These are phyloP conservation scores for Balamuthia mandrillaris DNA, from an alignment of 208 protist genomes.

Conservation along the genomic window DNA sequence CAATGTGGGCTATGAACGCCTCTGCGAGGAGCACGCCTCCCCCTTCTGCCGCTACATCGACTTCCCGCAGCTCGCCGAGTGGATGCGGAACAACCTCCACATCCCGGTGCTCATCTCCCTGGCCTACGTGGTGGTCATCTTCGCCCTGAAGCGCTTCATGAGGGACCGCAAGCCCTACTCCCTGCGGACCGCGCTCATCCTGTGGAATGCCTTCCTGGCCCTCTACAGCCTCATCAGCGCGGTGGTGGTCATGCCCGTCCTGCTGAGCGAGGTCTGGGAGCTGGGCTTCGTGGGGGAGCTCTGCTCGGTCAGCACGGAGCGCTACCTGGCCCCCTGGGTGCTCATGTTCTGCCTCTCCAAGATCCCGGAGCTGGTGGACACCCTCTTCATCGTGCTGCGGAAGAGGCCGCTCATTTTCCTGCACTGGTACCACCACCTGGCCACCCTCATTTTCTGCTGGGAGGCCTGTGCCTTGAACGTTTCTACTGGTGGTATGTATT, in stretches of 20 bases:
- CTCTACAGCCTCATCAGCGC: slow-evolving; percentile 74
- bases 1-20: no score
- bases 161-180: slow-evolving; percentile 67
- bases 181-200: slow-evolving; percentile 59
- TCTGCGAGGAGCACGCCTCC: no score
- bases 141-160: slow-evolving; percentile 60
- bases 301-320: no score
- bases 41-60: no score
- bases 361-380: slow-evolving; percentile 72
- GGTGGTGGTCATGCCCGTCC: not conserved
- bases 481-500: not conserved
- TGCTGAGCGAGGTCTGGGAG: no score
- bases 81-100: not conserved
- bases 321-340: slow-evolving; percentile 36
- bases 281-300: no score
- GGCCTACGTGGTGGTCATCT: slow-evolving; percentile 13
- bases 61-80: not conserved
- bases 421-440: slow-evolving; percentile 86
- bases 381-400: slow-evolving; percentile 75
- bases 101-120: not conserved
- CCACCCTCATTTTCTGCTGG: slow-evolving; percentile 87
- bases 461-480: slow-evolving; percentile 48
- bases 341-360: slow-evolving; percentile 34
- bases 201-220: slow-evolving; percentile 79
- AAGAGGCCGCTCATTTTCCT: slow-evolving; percentile 75